A percentile compares a stretch with the other conserved stretches of the same genome.
These are phyloP conservation scores for Calvatia gigantea DNA, from an alignment of 768 basidiomycete species.

Conservation along the genomic window DNA sequence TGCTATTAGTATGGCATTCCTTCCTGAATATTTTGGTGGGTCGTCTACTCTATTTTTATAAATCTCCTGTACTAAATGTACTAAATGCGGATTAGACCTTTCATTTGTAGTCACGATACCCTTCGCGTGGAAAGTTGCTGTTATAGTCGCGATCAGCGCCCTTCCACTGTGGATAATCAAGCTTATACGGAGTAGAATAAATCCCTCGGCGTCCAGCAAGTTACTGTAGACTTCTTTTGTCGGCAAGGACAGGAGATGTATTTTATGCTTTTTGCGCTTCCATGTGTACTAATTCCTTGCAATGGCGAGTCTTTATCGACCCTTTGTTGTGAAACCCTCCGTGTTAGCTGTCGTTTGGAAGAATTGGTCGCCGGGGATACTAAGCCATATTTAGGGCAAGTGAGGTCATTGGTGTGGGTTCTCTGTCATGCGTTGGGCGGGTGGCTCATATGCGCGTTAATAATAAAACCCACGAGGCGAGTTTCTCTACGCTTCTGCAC, in stretches of 20 bases:
- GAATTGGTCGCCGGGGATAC: background rate
- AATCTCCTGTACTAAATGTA: background rate
- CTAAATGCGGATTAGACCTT: slow-evolving; percentile 55
- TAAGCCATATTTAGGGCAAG: background rate
- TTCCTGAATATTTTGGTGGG: slow-evolving; percentile 97
- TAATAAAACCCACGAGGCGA: background rate
- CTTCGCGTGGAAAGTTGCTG: slow-evolving; percentile 93
- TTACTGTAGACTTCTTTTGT: slow-evolving; percentile 45
- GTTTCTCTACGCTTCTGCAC: background rate
- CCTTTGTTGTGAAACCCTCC: background rate
- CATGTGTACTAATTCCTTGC: background rate
- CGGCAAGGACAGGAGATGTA: background rate
- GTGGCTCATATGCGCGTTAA: background rate
- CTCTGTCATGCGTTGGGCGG: background rate
- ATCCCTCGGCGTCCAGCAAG: slow-evolving; percentile 94
- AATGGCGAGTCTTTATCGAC: background rate
- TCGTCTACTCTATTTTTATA: slow-evolving; percentile 8
- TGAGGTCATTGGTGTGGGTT: background rate
- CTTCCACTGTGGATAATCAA: slow-evolving; percentile 92
- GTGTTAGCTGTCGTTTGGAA: background rate
- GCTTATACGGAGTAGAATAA: slow-evolving; percentile 76
- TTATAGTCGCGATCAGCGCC: slow-evolving; percentile 93
- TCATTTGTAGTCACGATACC: slow-evolving; percentile 84
- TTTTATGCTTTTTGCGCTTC: background rate
- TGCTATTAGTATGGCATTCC: slow-evolving; percentile 84